Percentiles rank a stretch among this genome's conserved stretches.
Evolutionary conservation across 352 stramenopile genomes (phyloP).

Genomic region (Aphanomyces cochlioides): DNA sequence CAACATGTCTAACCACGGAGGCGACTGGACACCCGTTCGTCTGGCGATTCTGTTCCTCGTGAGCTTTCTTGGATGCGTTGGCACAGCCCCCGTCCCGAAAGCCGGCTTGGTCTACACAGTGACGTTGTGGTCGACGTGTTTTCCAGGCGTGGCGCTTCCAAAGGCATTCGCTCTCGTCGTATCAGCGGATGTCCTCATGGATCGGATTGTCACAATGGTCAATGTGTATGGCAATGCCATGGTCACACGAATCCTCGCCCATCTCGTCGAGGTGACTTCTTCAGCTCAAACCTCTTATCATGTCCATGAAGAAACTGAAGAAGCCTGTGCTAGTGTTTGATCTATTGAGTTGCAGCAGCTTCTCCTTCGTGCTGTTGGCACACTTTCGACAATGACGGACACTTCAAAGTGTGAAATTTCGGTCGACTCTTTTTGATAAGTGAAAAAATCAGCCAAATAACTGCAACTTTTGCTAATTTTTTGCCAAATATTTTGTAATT

Average conservation of each 20-base stretch:
- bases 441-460: background rate
- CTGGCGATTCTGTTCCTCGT: conserved; percentile 60
- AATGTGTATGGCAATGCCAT: conserved; percentile 84
- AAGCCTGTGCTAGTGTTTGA: too few species aligned
- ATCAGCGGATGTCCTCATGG: conserved; percentile 65
- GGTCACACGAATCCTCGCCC: conserved; percentile 67
- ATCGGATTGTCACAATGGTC: conserved; percentile 65
- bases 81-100: conserved; percentile 66
- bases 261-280: conserved; percentile 50
- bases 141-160: conserved; percentile 46
- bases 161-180: conserved; percentile 65
- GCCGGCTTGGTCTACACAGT: conserved; percentile 74
- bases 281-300: too few species aligned
- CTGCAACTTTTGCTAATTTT: too few species aligned
- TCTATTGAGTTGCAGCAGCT: too few species aligned
- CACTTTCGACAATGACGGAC: too few species aligned
- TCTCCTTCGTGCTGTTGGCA: too few species aligned
- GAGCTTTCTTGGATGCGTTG: conserved; percentile 60
- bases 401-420: background rate
- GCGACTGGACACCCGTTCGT: conserved; percentile 34
- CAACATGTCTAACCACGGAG: conserved; percentile 63
- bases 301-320: too few species aligned
- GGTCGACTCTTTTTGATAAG: background rate
- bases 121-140: conserved; percentile 72
- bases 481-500: too few species aligned